Conservation (phyloP, 2,329 filamentous ascomycete species). For the Trichophaea hybrida region DNA sequence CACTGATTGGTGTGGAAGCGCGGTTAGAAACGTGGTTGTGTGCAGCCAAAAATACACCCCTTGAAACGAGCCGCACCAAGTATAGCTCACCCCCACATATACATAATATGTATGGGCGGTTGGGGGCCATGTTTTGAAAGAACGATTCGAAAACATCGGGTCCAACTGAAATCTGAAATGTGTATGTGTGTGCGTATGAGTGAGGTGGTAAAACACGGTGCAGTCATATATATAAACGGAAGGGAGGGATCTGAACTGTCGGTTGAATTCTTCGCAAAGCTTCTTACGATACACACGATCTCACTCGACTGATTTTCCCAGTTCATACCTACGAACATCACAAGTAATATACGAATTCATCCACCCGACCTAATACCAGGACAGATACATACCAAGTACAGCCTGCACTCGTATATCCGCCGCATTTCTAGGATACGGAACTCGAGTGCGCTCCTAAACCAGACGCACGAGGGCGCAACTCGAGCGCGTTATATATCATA, state of each 20-base stretch:
- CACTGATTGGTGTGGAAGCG: background rate
- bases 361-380: background rate
- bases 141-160: background rate
- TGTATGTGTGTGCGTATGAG: background rate
- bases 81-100: too few species aligned
- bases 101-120: background rate
- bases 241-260: background rate
- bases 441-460: background rate
- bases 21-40: background rate
- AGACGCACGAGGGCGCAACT: background rate
- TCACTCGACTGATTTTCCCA: background rate
- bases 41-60: background rate
- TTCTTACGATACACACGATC: background rate
- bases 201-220: background rate
- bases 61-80: background rate
- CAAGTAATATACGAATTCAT: background rate
- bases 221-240: background rate
- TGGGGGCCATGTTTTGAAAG: background rate
- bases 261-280: background rate
- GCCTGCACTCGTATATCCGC: background rate
- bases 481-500: too few species aligned
- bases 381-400: background rate
- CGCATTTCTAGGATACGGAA: background rate
- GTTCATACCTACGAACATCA: background rate
- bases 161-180: background rate